phyloP scores from a whole-genome alignment of 78 protist genomes.

The Pelomyxa schiedti region DNA sequence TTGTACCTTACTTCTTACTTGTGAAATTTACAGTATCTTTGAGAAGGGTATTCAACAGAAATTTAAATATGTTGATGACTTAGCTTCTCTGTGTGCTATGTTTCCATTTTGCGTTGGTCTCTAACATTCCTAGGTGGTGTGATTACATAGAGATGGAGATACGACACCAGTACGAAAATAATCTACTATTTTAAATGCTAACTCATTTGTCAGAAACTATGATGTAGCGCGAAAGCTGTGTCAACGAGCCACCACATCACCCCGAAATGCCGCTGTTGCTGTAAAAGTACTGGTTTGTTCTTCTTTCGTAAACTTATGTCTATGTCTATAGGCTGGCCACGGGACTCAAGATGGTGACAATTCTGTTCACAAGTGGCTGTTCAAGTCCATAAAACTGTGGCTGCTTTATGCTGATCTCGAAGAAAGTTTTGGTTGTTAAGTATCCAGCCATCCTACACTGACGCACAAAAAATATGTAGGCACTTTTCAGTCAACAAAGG shows the following conservation, averaged over 20 bases:
- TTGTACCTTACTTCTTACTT: no score
- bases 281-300: background rate
- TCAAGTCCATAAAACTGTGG: slow-evolving; percentile 78
- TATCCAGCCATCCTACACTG: slow-evolving; percentile 28
- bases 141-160: slow-evolving; percentile 90
- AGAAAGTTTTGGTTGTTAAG: slow-evolving; percentile 76
- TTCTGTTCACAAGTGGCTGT: slow-evolving; percentile 74
- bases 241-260: slow-evolving; percentile 24
- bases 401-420: slow-evolving; percentile 86
- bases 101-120: no score
- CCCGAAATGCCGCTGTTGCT: background rate
- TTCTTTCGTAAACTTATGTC: background rate
- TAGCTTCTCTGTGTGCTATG: slow-evolving; percentile 72
- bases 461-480: slow-evolving; percentile 38
- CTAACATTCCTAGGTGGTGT: no score
- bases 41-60: slow-evolving; percentile 34
- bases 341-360: slow-evolving; percentile 22
- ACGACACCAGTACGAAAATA: slow-evolving; percentile 25
- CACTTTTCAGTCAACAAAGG: slow-evolving; percentile 11
- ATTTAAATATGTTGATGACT: slow-evolving; percentile 59
- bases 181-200: no score
- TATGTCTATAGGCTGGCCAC: background rate
- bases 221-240: slow-evolving; percentile 28
- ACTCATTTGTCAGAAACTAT: slow-evolving; percentile 5
- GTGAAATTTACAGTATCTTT: slow-evolving; percentile 60